phyloP scores from a whole-genome alignment of 208 protist genomes.

The Endotrypanum monterogeii region DNA sequence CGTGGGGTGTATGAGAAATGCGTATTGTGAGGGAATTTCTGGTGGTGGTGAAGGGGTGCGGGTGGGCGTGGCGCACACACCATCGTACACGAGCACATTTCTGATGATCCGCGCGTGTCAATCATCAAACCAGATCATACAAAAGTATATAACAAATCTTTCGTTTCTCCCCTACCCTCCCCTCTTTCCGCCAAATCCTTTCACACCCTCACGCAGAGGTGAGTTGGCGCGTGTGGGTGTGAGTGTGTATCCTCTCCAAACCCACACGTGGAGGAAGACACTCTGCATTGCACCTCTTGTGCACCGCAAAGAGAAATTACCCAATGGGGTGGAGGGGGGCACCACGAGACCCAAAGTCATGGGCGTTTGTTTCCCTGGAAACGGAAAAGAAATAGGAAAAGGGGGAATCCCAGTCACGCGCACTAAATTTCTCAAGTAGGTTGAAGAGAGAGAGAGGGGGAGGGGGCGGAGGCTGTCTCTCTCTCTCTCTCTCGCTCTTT shows the following conservation, averaged over 20 bases:
- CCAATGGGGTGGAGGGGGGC: too few species aligned
- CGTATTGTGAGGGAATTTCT: not conserved
- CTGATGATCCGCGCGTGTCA: not conserved
- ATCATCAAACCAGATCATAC: not conserved
- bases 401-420: too few species aligned
- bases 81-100: not conserved
- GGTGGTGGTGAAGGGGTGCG: not conserved
- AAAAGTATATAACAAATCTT: not conserved
- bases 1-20: too few species aligned
- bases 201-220: too few species aligned
- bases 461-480: not conserved
- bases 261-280: too few species aligned
- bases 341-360: not conserved
- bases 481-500: not conserved
- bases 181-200: too few species aligned
- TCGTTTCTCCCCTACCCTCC: not conserved
- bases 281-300: not conserved
- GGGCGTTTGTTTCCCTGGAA: not conserved
- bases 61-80: too few species aligned
- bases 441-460: not conserved
- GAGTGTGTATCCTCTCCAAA: not conserved
- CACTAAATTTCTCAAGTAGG: not conserved
- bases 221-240: too few species aligned
- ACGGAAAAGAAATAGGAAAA: not conserved
- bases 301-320: not conserved